Percentiles rank a stretch among this genome's conserved stretches.
phyloP scores from a whole-genome alignment of 179 eudicot species.

The Silene noctiflora region DNA sequence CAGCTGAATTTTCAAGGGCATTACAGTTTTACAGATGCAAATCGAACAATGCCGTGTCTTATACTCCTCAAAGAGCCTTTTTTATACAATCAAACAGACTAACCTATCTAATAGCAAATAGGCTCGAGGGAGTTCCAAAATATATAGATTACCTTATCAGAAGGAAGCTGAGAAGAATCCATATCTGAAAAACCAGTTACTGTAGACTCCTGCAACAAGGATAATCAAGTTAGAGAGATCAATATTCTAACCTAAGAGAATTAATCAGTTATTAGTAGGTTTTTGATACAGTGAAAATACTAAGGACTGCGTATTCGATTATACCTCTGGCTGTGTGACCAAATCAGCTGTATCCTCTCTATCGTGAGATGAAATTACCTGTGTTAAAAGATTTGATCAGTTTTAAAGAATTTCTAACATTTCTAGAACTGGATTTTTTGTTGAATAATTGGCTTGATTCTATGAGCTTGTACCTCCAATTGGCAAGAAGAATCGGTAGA shows the following conservation, averaged over 20 bases:
- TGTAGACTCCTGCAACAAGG: conserved; percentile 11
- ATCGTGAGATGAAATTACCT: conserved; percentile 19
- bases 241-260: background rate
- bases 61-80: too few species aligned
- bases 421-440: background rate
- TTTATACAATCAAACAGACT: background rate
- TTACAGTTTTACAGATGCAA: background rate
- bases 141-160: conserved; percentile 20
- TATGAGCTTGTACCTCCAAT: conserved; percentile 28
- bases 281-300: background rate
- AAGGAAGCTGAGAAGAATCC: conserved; percentile 23
- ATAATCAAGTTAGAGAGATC: conserved; percentile 1
- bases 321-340: conserved; percentile 25
- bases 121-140: background rate
- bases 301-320: background rate
- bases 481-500: conserved; percentile 24
- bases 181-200: background rate
- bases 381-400: conserved; percentile 8
- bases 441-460: background rate
- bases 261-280: background rate
- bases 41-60: too few species aligned
- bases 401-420: too few species aligned
- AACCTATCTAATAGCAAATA: background rate
- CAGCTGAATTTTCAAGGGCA: too few species aligned
- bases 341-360: conserved; percentile 14